phyloP scores from a whole-genome alignment of 108 stramenopile genomes.

The Cyclostephanos tholiformis region DNA sequence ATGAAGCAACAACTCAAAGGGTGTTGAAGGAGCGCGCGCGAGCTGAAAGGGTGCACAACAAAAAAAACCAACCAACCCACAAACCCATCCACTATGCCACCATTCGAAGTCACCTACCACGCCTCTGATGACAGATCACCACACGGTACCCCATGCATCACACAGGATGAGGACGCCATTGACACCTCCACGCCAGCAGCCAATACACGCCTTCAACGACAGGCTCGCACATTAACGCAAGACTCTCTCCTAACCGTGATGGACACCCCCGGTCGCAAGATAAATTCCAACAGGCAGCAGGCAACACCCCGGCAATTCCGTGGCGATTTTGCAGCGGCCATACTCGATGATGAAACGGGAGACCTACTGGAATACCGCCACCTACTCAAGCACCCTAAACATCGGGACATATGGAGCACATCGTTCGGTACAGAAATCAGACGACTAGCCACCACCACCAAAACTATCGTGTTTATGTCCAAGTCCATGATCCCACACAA shows the following conservation, averaged over 20 bases:
- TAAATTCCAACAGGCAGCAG: not conserved
- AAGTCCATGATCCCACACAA: too few species aligned
- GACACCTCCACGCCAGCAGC: too few species aligned
- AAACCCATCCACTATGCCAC: not conserved
- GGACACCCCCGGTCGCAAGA: not conserved
- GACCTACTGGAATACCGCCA: slow-evolving; percentile 2
- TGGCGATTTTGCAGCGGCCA: not conserved
- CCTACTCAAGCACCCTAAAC: not conserved
- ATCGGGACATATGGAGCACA: too few species aligned
- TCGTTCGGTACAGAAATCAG: too few species aligned
- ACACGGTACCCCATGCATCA: too few species aligned
- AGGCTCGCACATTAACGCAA: too few species aligned
- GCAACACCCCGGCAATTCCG: not conserved
- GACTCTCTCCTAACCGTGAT: not conserved
- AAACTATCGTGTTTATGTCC: too few species aligned
- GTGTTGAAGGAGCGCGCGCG: not conserved
- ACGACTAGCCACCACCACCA: too few species aligned
- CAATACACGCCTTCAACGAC: too few species aligned
- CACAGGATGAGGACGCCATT: too few species aligned
- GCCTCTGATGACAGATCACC: not conserved
- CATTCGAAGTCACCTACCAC: not conserved
- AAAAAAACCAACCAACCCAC: too few species aligned
- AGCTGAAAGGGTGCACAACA: too few species aligned
- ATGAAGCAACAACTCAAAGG: slow-evolving; percentile 6
- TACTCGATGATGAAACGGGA: not conserved